Conservation (phyloP, 1,139 yeast species). For the Insectozyma bohioensis region DNA sequence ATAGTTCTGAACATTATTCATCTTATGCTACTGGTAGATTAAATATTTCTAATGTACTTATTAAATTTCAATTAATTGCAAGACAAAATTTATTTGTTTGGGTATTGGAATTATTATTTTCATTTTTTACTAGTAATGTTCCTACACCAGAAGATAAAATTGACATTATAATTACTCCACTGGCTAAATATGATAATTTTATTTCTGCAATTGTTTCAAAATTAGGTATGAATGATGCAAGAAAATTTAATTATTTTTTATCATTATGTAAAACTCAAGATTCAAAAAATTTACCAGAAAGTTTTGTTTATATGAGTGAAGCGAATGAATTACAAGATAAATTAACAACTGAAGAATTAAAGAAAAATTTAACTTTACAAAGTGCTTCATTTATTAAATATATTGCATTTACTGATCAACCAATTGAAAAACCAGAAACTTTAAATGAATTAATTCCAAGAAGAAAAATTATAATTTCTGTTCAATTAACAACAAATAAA, state of each 20-base stretch:
- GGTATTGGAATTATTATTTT: constrained; percentile 53
- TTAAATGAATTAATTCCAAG: constrained; percentile 52
- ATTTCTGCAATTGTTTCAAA: constrained; percentile 85
- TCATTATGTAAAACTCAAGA: constrained; percentile 82
- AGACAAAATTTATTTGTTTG: constrained; percentile 79
- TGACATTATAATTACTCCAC: constrained; percentile 62
- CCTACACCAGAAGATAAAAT: constrained; percentile 60
- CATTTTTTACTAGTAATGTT: constrained; percentile 52
- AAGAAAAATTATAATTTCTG: constrained; percentile 55
- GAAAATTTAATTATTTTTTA: constrained; percentile 76
- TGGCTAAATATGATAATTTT: constrained; percentile 61
- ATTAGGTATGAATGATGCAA: constrained; percentile 72
- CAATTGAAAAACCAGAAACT: constrained; percentile 61
- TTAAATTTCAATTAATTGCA: constrained; percentile 65
- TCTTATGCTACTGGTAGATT: constrained; percentile 89
- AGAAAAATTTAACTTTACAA: constrained; percentile 50
- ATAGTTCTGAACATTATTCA: constrained; percentile 68
- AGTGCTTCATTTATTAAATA: constrained; percentile 58
- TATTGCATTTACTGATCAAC: constrained; percentile 82
- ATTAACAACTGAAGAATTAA: constrained; percentile 50
- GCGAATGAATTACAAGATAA: constrained; percentile 75
- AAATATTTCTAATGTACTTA: constrained; percentile 63
- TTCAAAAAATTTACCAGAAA: constrained; percentile 65
- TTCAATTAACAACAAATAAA: constrained; percentile 47
- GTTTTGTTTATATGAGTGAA: constrained; percentile 89